Base-by-base conservation (phyloP, 139 green algal species). In the Picochlorum sp. region DNA sequence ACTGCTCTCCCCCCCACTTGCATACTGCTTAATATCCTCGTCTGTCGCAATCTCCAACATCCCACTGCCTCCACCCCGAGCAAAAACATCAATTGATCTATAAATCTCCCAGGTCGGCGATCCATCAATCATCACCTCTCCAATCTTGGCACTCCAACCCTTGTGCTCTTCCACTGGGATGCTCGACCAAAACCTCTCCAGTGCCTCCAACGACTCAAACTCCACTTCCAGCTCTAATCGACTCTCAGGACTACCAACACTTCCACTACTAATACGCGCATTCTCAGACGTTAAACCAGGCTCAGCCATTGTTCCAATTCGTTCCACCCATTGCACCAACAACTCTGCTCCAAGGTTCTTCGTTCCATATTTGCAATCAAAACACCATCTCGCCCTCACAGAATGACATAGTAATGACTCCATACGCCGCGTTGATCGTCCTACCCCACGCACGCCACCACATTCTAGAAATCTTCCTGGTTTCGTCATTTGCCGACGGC, bases 241-340 rank as follows among this genome's bases (percentile, higher is more conserved):
- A 2, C 76, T 84, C 58, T 87, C 85, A n/a, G 80, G 78, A 32
- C 71, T 75, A 2, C 79, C 81, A 9, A 89, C 52, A 20, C 73
- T 65, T 2, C 86, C 86, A 49, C 61, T 80, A 51, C 65, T 68
- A 5, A 92, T 69, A 1, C 64, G 63, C 1, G 79, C 73, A 62
- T 89, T 89, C 16, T 30, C 18, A 4, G 66, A 18, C 9, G 62
- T 80, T 7, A 90, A 61, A 7, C 86, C 86, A 54, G 47, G 34
- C 34, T 41, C 34, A 15, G 86, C 84, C 16, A 56, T 45, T 10
- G 49, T 61, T 6, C 83, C 86, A 18, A 92, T 64, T 14, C 74
- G 56, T 6, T 30, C 10, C 4, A 92, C 83, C 86, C 86, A 92
- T 32, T 92, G 83, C 63, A 86, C 71, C 30, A 92, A 56, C 57